A percentile compares a stretch with the other conserved stretches of the same genome.
These are phyloP conservation scores for Lasiodiplodia theobromae DNA, from an alignment of 2,329 filamentous ascomycete species.

Conservation along the genomic window DNA sequence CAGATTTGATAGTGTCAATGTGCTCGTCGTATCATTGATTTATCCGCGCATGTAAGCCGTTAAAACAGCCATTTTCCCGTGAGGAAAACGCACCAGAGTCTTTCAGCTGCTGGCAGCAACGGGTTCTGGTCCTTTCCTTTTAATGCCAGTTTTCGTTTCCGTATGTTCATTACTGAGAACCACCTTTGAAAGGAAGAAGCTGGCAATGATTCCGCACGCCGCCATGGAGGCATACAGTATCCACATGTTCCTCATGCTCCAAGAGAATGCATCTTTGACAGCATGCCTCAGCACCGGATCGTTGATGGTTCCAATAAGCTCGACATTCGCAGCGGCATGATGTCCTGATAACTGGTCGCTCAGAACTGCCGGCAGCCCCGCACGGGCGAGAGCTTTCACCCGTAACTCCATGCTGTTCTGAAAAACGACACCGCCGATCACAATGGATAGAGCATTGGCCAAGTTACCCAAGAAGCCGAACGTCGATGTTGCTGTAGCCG, in stretches of 20 bases:
- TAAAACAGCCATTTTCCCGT: too few relatives aligned
- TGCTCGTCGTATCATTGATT: too few relatives aligned
- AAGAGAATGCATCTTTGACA: slow-evolving; percentile 53
- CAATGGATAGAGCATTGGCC: slow-evolving; percentile 55
- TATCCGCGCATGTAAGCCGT: too few relatives aligned
- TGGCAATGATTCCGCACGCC: slow-evolving; percentile 47
- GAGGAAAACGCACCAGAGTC: too few relatives aligned
- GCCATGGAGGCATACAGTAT: slow-evolving; percentile 53
- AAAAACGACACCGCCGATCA: slow-evolving; percentile 60
- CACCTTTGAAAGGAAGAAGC: slow-evolving; percentile 49
- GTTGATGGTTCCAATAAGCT: slow-evolving; percentile 60
- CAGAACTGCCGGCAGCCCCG: slow-evolving; percentile 59
- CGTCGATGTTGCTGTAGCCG: slow-evolving; percentile 60
- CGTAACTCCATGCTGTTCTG: slow-evolving; percentile 60
- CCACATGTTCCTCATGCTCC: slow-evolving; percentile 56
- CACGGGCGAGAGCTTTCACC: slow-evolving; percentile 39
- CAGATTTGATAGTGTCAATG: too few relatives aligned
- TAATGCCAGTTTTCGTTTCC: slow-evolving; percentile 54
- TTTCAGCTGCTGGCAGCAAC: too few relatives aligned
- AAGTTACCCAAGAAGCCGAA: slow-evolving; percentile 57
- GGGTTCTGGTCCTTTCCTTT: too few relatives aligned
- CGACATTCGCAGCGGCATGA: slow-evolving; percentile 66
- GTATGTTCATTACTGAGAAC: slow-evolving; percentile 52
- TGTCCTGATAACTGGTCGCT: slow-evolving; percentile 31
- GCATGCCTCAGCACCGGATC: slow-evolving; percentile 51